Percentiles rank a stretch among this genome's conserved stretches.
Evolutionary conservation across 2,329 filamentous ascomycete genomes (phyloP).

Genomic region (Periconia sp.): DNA sequence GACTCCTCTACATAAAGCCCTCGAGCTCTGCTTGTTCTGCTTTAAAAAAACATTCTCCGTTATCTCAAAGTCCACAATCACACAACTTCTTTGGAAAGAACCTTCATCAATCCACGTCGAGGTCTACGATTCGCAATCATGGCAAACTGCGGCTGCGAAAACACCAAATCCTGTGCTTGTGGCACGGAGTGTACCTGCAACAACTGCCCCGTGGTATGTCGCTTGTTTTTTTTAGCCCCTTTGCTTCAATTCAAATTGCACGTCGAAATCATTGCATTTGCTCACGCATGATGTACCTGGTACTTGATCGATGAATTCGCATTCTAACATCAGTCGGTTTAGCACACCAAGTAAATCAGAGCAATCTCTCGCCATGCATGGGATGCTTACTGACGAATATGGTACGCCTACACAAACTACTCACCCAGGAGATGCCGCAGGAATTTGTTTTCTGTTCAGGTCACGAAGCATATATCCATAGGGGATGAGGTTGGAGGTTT

Average conservation of each 20-base stretch:
- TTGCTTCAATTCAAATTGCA: background rate
- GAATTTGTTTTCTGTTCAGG: background rate
- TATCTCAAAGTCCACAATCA: background rate
- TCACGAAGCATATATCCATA: background rate
- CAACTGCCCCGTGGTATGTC: constrained; percentile 26
- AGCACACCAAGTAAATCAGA: background rate
- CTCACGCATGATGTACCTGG: constrained; percentile 4
- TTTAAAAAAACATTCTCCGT: background rate
- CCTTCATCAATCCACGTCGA: background rate
- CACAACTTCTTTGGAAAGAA: background rate
- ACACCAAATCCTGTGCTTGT: constrained; percentile 26
- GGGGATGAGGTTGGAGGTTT: background rate
- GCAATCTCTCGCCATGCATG: background rate
- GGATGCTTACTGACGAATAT: background rate
- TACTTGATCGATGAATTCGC: constrained; percentile 16
- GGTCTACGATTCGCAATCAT: constrained; percentile 7
- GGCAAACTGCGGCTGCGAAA: constrained; percentile 29
- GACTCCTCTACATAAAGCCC: background rate
- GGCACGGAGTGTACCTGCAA: constrained; percentile 26
- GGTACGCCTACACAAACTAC: background rate
- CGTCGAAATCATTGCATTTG: too few relatives aligned
- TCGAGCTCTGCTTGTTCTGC: background rate
- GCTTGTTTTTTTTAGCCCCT: too few relatives aligned
- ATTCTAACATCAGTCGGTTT: background rate
- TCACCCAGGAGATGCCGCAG: background rate